A percentile compares a stretch with the other conserved stretches of the same genome.
phyloP scores from a whole-genome alignment of 1,284 basidiomycete genomes.

The Cutaneotrichosporon sp. region DNA sequence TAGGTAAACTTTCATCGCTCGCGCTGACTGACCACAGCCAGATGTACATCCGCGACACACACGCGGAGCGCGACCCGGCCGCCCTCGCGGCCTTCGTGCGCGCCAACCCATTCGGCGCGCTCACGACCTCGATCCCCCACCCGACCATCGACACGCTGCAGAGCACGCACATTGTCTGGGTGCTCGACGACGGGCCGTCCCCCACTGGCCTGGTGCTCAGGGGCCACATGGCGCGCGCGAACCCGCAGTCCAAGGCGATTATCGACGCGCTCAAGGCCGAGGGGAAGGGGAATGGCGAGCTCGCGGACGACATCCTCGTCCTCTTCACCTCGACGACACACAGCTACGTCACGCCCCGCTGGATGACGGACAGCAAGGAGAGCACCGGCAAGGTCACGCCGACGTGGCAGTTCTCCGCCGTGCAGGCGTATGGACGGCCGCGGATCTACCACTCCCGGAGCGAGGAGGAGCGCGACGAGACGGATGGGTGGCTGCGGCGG shows the following conservation, averaged over 20 bases:
- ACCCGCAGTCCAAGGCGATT: conserved; percentile 49
- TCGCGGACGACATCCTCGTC: conserved; percentile 43
- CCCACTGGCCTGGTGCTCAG: conserved; percentile 22
- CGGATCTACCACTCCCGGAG: conserved; percentile 28
- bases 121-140: conserved; percentile 52
- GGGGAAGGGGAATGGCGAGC: neutral
- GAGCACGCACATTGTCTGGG: conserved; percentile 55
- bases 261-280: conserved; percentile 17
- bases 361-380: conserved; percentile 37
- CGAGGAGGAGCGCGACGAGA: conserved; percentile 21
- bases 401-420: conserved; percentile 51
- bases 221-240: conserved; percentile 49
- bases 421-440: conserved; percentile 48
- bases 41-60: conserved; percentile 56
- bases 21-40: too few species aligned
- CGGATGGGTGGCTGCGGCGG: conserved; percentile 30
- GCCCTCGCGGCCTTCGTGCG: conserved; percentile 52
- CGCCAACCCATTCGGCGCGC: conserved; percentile 52
- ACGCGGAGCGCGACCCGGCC: conserved; percentile 52
- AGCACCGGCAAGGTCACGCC: conserved; percentile 47
- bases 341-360: conserved; percentile 48
- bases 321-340: conserved; percentile 46
- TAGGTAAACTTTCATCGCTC: too few species aligned
- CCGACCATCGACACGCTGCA: conserved; percentile 47
- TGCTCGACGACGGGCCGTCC: conserved; percentile 39